Percentiles rank a stretch among this genome's conserved stretches.
Conservation (phyloP, 2,329 filamentous ascomycete genomes). For the Mycosphaerella sp. region DNA sequence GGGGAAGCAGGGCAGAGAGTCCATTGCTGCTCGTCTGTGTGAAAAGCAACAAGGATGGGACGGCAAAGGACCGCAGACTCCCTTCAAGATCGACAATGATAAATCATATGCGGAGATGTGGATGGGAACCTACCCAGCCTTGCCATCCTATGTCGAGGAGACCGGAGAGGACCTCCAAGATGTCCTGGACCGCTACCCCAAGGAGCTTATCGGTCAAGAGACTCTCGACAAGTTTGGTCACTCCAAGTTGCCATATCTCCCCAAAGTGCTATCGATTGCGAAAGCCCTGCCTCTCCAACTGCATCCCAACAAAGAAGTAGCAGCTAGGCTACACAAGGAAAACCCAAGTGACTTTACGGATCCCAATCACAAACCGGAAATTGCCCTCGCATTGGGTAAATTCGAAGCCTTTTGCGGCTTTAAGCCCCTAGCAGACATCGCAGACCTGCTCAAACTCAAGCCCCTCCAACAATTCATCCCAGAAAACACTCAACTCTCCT, state of each 20-base stretch:
- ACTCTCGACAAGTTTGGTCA: slow-evolving; percentile 56
- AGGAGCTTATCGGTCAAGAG: slow-evolving; percentile 57
- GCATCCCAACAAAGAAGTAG: slow-evolving; percentile 64
- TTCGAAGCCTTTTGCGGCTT: slow-evolving; percentile 74
- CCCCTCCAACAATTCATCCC: slow-evolving; percentile 52
- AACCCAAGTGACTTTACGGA: slow-evolving; percentile 63
- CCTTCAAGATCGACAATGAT: slow-evolving; percentile 58
- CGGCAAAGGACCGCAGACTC: slow-evolving; percentile 34
- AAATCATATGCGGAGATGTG: slow-evolving; percentile 62
- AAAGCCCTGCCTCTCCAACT: slow-evolving; percentile 71
- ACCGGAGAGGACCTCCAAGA: slow-evolving; percentile 60
- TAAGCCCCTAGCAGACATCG: slow-evolving; percentile 58
- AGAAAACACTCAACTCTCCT: slow-evolving; percentile 42
- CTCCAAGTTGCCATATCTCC: slow-evolving; percentile 62
- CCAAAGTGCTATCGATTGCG: slow-evolving; percentile 68
- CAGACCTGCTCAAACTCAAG: slow-evolving; percentile 51
- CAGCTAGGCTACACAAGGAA: slow-evolving; percentile 55
- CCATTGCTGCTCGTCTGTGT: slow-evolving; percentile 59
- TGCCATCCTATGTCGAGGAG: slow-evolving; percentile 57
- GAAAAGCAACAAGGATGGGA: slow-evolving; percentile 54
- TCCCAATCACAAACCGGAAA: slow-evolving; percentile 73
- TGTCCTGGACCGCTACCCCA: slow-evolving; percentile 55
- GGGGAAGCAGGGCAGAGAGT: slow-evolving; percentile 62
- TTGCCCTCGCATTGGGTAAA: slow-evolving; percentile 62
- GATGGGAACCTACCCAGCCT: slow-evolving; percentile 70